Conservation (phyloP, 257 asterid genomes). For the Fraxinus quadrangulata region DNA sequence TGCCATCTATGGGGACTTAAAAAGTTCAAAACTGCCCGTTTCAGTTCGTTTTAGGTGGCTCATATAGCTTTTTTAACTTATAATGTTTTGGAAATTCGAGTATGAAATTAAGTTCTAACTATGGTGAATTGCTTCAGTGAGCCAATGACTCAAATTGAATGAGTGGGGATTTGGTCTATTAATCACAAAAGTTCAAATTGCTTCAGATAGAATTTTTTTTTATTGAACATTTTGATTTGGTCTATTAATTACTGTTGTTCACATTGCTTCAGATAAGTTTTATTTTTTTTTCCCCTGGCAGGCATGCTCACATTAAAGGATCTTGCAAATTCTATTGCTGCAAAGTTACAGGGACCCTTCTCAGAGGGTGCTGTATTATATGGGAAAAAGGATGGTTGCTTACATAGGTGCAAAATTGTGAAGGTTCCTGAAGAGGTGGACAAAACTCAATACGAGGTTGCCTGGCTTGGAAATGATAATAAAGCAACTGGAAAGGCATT, state of each 20-base stretch:
- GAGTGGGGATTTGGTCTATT: no score
- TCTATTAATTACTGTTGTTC: conserved; percentile 2
- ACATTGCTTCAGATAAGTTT: conserved; percentile 15
- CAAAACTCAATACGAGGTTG: conserved; percentile 63
- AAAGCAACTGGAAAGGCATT: conserved; percentile 51
- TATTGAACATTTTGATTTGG: not conserved
- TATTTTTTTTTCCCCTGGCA: conserved; percentile 25
- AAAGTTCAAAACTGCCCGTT: no score
- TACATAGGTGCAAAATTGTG: conserved; percentile 65
- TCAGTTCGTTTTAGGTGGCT: no score
- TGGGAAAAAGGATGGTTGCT: conserved; percentile 66
- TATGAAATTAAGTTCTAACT: not conserved
- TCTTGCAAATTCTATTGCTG: conserved; percentile 67
- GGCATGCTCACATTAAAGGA: conserved; percentile 87
- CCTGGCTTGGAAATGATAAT: conserved; percentile 69
- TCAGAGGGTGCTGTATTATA: conserved; percentile 68
- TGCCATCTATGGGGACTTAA: not conserved
- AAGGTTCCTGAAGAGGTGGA: conserved; percentile 58
- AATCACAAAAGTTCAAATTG: no score
- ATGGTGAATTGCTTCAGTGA: conserved; percentile 19
- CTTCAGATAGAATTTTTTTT: not conserved
- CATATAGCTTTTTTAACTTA: not conserved
- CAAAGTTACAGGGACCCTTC: conserved; percentile 69
- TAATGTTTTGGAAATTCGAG: not conserved
- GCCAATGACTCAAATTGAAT: conserved; percentile 19